A percentile compares a stretch with the other conserved stretches of the same genome.
Conservation (phyloP, 768 basidiomycete genomes). For the Hydnomerulius pinastri region DNA sequence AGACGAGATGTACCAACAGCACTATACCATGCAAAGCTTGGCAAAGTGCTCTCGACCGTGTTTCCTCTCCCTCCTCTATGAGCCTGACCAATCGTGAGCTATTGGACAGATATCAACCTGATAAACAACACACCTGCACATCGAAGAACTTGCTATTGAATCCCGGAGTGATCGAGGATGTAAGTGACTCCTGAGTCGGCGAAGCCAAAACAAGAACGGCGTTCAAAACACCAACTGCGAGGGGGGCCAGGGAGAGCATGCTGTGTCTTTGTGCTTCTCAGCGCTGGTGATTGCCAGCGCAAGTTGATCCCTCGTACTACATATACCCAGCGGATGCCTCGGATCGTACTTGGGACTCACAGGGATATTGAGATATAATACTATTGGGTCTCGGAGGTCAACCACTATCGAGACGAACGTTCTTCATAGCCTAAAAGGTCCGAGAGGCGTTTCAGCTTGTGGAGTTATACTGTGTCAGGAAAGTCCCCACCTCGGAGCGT, state of each 20-base stretch:
- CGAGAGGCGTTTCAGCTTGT: not conserved
- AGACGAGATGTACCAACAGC: constrained; percentile 9
- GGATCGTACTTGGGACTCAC: not conserved
- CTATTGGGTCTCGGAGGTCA: constrained; percentile 15
- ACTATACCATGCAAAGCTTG: constrained; percentile 72
- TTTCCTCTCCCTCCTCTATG: constrained; percentile 80
- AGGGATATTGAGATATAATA: constrained; percentile 1
- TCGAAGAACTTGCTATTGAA: constrained; percentile 42
- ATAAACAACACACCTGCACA: constrained; percentile 42
- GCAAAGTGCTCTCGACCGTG: constrained; percentile 70
- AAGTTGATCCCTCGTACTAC: not conserved
- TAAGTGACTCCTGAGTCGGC: constrained; percentile 30
- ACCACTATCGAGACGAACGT: constrained; percentile 33
- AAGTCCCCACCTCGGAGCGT: not conserved
- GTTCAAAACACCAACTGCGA: constrained; percentile 8
- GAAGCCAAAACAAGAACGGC: constrained; percentile 21
- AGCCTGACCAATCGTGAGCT: constrained; percentile 42
- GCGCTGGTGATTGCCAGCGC: not conserved
- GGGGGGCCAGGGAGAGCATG: constrained; percentile 17
- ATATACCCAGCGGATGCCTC: not conserved
- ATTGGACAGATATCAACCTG: constrained; percentile 1
- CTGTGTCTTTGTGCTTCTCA: not conserved
- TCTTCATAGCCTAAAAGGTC: constrained; percentile 11
- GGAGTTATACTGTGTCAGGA: constrained; percentile 25
- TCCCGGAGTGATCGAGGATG: not conserved